Evolutionary conservation across 768 basidiomycete genomes (phyloP).

Genomic region (Russula vinacea): DNA sequence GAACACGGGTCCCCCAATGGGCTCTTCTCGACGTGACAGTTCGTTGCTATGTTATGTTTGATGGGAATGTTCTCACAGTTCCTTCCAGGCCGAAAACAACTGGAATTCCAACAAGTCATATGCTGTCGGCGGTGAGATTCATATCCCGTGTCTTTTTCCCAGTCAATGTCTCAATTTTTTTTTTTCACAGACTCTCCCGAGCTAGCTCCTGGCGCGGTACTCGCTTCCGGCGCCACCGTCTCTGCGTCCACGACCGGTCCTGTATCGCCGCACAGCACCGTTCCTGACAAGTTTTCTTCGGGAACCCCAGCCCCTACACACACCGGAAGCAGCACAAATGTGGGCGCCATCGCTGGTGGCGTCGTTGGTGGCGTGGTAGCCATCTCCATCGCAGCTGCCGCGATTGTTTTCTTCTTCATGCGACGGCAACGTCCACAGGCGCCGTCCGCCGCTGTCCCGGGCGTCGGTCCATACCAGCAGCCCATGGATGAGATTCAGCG

Average conservation of each 20-base stretch:
- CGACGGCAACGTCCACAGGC: not conserved
- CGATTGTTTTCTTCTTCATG: not conserved
- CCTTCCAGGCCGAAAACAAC: not conserved
- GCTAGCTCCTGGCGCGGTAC: not conserved
- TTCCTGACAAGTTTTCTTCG: not conserved
- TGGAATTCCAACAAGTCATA: not conserved
- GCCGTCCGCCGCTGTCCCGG: not conserved
- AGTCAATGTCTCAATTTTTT: not conserved
- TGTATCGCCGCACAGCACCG: not conserved
- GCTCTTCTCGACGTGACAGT: constrained; percentile 15
- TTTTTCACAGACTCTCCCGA: constrained; percentile 3
- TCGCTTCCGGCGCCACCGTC: not conserved
- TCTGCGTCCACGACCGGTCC: not conserved
- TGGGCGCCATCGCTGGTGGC: not conserved
- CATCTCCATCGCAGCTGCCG: not conserved
- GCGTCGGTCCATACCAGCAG: not conserved
- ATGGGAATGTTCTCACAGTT: not conserved
- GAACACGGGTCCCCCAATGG: constrained; percentile 16
- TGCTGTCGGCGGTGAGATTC: constrained; percentile 2
- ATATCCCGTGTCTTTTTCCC: too few species aligned
- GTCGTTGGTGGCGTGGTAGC: constrained; percentile 10
- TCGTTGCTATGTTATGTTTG: not conserved
- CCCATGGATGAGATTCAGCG: not conserved
- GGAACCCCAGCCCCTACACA: not conserved
- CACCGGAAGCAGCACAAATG: not conserved